These are phyloP conservation scores for Spencermartinsiella europaea DNA, from an alignment of 805 yeast species.

Conservation along the genomic window DNA sequence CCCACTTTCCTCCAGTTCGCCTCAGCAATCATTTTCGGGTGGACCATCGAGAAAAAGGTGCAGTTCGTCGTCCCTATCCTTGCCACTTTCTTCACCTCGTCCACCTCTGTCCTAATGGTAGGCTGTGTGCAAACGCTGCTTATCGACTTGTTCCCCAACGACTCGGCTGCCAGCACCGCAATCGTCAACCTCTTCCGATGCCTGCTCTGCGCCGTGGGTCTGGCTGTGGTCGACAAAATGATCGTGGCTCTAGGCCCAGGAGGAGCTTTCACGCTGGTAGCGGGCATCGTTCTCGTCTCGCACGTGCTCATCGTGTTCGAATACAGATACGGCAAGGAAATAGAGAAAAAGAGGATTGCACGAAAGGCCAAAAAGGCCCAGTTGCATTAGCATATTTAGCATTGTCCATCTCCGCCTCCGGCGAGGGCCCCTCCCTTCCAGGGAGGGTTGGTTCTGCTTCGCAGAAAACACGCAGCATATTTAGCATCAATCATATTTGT, in stretches of 20 bases:
- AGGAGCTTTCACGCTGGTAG: constrained; percentile 72
- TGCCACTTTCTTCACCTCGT: constrained; percentile 51
- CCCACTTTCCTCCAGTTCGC: constrained; percentile 41
- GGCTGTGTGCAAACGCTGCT: constrained; percentile 54
- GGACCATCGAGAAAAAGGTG: constrained; percentile 55
- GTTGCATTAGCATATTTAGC: no score
- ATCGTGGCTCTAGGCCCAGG: constrained; percentile 54
- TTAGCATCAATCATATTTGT: no score
- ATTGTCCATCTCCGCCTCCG: no score
- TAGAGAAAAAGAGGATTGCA: constrained; percentile 6
- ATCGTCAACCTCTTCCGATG: constrained; percentile 71
- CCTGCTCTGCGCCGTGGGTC: constrained; percentile 61
- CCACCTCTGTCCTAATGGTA: constrained; percentile 53
- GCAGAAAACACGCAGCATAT: no score
- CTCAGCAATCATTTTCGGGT: constrained; percentile 56
- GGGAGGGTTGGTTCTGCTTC: no score
- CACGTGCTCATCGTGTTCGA: constrained; percentile 9
- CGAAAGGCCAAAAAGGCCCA: no score
- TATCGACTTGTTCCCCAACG: constrained; percentile 70
- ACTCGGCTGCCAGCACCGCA: constrained; percentile 70
- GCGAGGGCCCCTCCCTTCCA: no score
- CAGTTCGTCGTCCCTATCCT: constrained; percentile 54
- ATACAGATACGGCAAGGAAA: constrained; percentile 10
- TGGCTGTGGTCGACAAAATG: constrained; percentile 66
- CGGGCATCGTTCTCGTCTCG: constrained; percentile 33